Evolutionary conservation across 495 filamentous ascomycete species (phyloP), one percentile per base, ranked within the genome.

Genomic region (Articulospora tetracladia): DNA sequence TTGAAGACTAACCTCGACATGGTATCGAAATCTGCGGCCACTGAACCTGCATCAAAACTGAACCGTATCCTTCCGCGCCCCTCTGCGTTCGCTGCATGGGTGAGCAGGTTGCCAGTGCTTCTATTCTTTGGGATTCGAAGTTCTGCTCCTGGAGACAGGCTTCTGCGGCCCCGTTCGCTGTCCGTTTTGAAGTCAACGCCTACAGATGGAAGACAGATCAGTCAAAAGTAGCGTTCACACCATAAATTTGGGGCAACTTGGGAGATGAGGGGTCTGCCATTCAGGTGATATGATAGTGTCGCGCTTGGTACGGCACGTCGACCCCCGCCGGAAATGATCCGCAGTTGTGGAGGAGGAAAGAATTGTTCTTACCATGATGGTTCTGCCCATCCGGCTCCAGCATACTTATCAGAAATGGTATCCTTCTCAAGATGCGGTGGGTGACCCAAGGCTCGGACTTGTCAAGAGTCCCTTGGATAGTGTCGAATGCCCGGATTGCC

Each of bases 41-140:
- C 70, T 50, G 72, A 64, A 52, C 75, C 79, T 53, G 78, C 76
- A 64, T 83, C 82, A 69, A 84, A 81, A 30, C 80, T 83, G 60
- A 83, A 81, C 34, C 81, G 76, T 53, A 80, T 70, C 68, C 79
- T 72, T 44, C 74, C 60, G 60, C 68, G 76, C 25, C 71, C 70
- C 22, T 57, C 54, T 64, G 75, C 24, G 65, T 75, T 23, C 20
- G 48, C 72, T 30, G 65, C 66, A 41, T 73, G 66, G 59, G 79
- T 70, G 24, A 80, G 72, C 25, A 90, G 78, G 66, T 85, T 87
- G 22, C 84, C 76, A 23, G 83, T 83, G 65, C 84, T 87, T 59
- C 77, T 76, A 74, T 84, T 85, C 73, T 82, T 88, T 62, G 79
- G 89, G 55, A 89, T 75, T 23, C 49, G 32, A 1, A 69, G 47